phyloP scores from a whole-genome alignment of 2,329 filamentous ascomycete genomes.

The Trichoderma sp. region DNA sequence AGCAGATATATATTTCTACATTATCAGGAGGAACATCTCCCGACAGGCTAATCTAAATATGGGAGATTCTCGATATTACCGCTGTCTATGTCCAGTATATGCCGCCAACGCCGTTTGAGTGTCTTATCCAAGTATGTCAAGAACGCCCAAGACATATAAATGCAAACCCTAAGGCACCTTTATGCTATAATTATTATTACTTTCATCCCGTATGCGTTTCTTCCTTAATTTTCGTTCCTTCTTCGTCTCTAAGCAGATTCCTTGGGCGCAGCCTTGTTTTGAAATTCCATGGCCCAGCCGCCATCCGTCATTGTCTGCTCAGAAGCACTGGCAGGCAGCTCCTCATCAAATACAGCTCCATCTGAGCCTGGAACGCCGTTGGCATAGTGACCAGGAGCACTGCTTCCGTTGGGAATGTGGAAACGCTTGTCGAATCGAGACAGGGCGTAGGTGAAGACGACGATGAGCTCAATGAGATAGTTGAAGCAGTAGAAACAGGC shows the following conservation, averaged over 20 bases:
- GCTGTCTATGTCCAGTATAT: neutral
- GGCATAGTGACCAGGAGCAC: constrained; percentile 55
- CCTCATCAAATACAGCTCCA: neutral
- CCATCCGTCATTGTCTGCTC: constrained; percentile 2
- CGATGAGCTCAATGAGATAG: constrained; percentile 71
- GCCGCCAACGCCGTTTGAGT: neutral
- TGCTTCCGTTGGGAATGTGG: constrained; percentile 70
- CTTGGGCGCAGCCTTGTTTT: neutral
- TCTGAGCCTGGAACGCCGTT: constrained; percentile 23
- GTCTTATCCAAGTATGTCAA: neutral
- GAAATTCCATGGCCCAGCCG: neutral
- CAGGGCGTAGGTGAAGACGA: constrained; percentile 67
- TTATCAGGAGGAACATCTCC: neutral
- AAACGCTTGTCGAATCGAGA: constrained; percentile 74
- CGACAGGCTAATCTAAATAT: neutral
- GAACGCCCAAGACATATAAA: neutral
- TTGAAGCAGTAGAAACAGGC: constrained; percentile 79
- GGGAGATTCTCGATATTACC: neutral
- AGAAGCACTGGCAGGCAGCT: neutral
- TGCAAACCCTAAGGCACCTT: neutral
- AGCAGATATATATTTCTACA: neutral
- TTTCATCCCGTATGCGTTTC: neutral
- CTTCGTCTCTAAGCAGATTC: neutral
- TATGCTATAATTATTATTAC: neutral
- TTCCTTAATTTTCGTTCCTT: neutral